Percentiles rank a stretch among this genome's conserved stretches.
These are phyloP conservation scores for Bryum argenteum DNA, from an alignment of 225 moss, liverwort and hornwort species.

Conservation along the genomic window DNA sequence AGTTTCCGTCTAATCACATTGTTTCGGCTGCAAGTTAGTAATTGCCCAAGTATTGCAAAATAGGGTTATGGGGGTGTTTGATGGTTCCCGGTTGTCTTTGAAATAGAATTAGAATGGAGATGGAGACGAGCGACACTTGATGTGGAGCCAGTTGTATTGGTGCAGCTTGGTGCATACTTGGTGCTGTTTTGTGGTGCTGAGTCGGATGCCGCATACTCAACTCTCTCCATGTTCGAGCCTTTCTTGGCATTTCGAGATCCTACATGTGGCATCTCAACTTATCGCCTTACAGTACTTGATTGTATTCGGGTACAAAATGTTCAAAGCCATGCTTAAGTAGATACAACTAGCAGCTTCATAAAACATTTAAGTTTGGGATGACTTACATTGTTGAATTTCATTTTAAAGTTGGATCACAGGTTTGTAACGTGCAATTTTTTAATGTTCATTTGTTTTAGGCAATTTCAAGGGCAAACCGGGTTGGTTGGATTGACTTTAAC, in stretches of 20 bases:
- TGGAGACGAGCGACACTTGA: constrained; percentile 17
- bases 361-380: not conserved
- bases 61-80: not conserved
- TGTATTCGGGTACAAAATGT: constrained; percentile 64
- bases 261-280: constrained; percentile 91
- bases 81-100: not conserved
- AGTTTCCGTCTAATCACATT: not conserved
- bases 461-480: constrained; percentile 69
- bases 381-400: not conserved
- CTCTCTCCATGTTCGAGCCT: constrained; percentile 88
- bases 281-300: constrained; percentile 86
- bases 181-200: constrained; percentile 87
- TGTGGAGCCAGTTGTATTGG: constrained; percentile 21
- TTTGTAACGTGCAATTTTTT: not conserved
- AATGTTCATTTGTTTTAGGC: constrained; percentile 52
- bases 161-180: constrained; percentile 96
- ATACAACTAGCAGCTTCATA: not conserved
- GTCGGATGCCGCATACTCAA: constrained; percentile 87
- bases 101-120: constrained; percentile 5
- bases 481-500: constrained; percentile 96
- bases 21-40: not conserved
- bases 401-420: not conserved
- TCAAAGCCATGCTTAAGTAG: not conserved
- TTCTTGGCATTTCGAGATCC: constrained; percentile 92
- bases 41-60: not conserved